Evolutionary conservation across 2,329 filamentous ascomycete species (phyloP).

Genomic region (Botrytis porri): DNA sequence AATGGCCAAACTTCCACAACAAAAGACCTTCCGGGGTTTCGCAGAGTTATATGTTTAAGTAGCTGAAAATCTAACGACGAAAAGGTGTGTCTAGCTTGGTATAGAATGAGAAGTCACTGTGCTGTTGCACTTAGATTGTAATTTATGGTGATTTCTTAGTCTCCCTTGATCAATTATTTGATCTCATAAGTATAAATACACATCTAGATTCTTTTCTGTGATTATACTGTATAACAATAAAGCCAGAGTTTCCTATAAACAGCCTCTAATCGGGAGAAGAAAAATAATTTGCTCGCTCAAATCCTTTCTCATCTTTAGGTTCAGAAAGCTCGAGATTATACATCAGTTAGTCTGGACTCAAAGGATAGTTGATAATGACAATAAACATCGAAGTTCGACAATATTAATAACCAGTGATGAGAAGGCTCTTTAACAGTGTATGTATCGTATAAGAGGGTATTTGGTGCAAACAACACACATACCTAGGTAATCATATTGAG

Average conservation of each 20-base stretch:
- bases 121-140: neutral
- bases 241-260: too few relatives aligned
- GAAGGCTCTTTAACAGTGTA: neutral
- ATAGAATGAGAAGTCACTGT: neutral
- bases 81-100: neutral
- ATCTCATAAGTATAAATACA: neutral
- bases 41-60: too few relatives aligned
- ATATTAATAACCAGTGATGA: neutral
- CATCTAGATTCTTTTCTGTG: neutral
- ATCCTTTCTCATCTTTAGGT: neutral
- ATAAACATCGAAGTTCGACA: neutral
- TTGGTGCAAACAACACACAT: neutral
- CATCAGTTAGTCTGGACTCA: neutral
- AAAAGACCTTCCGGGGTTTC: neutral
- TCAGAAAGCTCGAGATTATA: neutral
- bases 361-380: neutral
- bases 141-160: neutral
- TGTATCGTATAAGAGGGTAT: neutral
- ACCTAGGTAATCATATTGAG: neutral
- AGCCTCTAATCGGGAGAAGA: neutral
- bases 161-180: too few relatives aligned
- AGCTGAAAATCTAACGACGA: accelerated
- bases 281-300: neutral
- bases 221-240: neutral
- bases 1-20: neutral